Evolutionary conservation across 331 rosid genomes (phyloP), one percentile per base, ranked within the genome.

Genomic region (Acacia concinna): DNA sequence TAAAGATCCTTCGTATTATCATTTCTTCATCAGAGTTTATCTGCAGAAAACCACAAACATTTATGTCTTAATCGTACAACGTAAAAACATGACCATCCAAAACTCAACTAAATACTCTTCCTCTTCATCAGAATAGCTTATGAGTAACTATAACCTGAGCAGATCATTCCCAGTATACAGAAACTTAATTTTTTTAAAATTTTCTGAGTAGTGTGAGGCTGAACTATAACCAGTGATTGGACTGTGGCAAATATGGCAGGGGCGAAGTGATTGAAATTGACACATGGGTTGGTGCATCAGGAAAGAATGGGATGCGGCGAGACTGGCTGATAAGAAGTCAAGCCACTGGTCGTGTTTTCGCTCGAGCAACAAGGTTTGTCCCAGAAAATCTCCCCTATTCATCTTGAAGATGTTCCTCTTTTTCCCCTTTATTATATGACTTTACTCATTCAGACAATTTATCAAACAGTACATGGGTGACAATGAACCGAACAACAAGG

Each of bases 231-330:
- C 11, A 35, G 31, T 14, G 44, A 68, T 44, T 49, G 5, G 28
- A 79, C 73, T 23, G 32, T 76, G 64, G 71, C 71, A 25, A 69
- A 77, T 59, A 75, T 63, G 74, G 69, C 91, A 93, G 99, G 99
- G 97, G 97, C 51, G 99, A 93, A 92, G 84, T 91, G 23, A 76
- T 91, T 74, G 97, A 95, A 83, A 90, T 95, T 40, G 97, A 95
- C 49, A 91, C 99, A 44, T 95, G 99, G 99, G 97, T 95, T 78
- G 96, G 91, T 76, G 94, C 96, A 38, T 93, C 99, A 3, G 99
- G 97, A 23, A 93, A 95, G 83, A 93, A 95, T 79, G 99, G 99
- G 62, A 93, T 95, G 97, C 76, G 92, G 23, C 84, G 97, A 2
- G 97, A 95, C 74, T 95, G 99, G 99, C 78, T 90, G 6, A 85